Evolutionary conservation across 768 basidiomycete genomes (phyloP).

Genomic region (Leccinum subgranulosum): DNA sequence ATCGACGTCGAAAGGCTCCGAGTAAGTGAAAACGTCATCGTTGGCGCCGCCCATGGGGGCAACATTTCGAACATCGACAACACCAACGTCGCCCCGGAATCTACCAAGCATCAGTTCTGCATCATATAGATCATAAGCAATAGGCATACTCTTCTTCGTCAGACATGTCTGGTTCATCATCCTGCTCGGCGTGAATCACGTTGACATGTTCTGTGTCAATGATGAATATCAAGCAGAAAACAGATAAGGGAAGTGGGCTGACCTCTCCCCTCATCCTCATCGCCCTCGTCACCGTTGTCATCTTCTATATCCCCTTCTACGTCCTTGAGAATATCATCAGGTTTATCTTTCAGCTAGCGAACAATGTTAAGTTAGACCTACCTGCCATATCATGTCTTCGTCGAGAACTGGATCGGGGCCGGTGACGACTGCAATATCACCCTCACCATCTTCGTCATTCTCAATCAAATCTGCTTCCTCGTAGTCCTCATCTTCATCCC

Average conservation of each 20-base stretch:
- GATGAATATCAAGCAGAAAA: conserved; percentile 9
- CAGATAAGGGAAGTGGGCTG: background rate
- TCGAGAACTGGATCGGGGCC: conserved; percentile 48
- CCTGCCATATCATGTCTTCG: conserved; percentile 59
- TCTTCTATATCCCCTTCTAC: conserved; percentile 56
- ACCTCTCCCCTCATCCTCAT: conserved; percentile 28
- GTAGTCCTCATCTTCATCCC: conserved; percentile 50
- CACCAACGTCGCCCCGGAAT: conserved; percentile 39
- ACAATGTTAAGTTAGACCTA: conserved; percentile 25
- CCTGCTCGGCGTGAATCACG: conserved; percentile 61
- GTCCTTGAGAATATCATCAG: conserved; percentile 36
- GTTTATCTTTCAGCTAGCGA: conserved; percentile 10
- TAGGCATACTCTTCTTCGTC: conserved; percentile 62
- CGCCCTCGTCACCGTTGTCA: conserved; percentile 60
- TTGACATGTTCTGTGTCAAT: conserved; percentile 44
- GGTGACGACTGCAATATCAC: conserved; percentile 47
- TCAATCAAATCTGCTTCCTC: conserved; percentile 61
- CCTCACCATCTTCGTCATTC: conserved; percentile 55
- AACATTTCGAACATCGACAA: conserved; percentile 35
- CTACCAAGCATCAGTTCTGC: conserved; percentile 28
- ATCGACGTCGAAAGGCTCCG: conserved; percentile 48
- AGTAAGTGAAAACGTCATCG: conserved; percentile 55
- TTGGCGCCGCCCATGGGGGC: conserved; percentile 27
- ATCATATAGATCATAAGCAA: background rate
- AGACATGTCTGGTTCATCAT: conserved; percentile 60